A percentile compares a stretch with the other conserved stretches of the same genome.
These are phyloP conservation scores for Saturnispora mendoncae DNA, from an alignment of 805 yeast species.

Conservation along the genomic window DNA sequence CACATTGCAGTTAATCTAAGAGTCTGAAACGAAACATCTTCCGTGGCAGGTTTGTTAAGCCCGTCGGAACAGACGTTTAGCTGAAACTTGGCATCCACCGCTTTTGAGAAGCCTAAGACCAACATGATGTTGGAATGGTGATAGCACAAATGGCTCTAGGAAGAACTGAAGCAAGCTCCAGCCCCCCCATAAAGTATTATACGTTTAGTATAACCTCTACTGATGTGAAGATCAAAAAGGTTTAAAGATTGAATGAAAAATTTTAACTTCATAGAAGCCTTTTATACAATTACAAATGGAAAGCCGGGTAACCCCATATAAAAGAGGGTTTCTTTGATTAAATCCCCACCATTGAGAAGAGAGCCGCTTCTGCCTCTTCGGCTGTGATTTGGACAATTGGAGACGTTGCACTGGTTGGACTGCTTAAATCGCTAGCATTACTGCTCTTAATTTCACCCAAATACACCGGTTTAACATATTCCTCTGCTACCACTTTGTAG, in stretches of 20 bases:
- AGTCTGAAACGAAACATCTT: slow-evolving; percentile 68
- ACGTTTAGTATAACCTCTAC: slow-evolving; percentile 77
- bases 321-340: slow-evolving; percentile 3
- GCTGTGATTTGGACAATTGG: slow-evolving; percentile 25
- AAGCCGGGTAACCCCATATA: slow-evolving; percentile 6
- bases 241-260: neutral
- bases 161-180: slow-evolving; percentile 13
- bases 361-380: slow-evolving; percentile 24
- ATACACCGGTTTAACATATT: slow-evolving; percentile 41
- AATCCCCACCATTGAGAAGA: slow-evolving; percentile 25
- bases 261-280: slow-evolving; percentile 9
- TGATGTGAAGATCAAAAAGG: slow-evolving; percentile 40
- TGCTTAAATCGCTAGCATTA: no score
- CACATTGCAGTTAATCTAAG: slow-evolving; percentile 45
- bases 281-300: no score
- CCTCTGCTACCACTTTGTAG: slow-evolving; percentile 41
- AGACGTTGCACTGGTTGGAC: no score
- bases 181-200: slow-evolving; percentile 28
- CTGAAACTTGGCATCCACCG: slow-evolving; percentile 35
- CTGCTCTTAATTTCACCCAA: slow-evolving; percentile 13
- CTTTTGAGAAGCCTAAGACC: slow-evolving; percentile 17
- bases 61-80: slow-evolving; percentile 61
- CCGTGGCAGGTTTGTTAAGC: slow-evolving; percentile 68
- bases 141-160: slow-evolving; percentile 40
- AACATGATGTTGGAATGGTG: slow-evolving; percentile 35